Conservation (phyloP, 129 eudicot species). For the sunflower (Helianthus annuus) region DNA sequence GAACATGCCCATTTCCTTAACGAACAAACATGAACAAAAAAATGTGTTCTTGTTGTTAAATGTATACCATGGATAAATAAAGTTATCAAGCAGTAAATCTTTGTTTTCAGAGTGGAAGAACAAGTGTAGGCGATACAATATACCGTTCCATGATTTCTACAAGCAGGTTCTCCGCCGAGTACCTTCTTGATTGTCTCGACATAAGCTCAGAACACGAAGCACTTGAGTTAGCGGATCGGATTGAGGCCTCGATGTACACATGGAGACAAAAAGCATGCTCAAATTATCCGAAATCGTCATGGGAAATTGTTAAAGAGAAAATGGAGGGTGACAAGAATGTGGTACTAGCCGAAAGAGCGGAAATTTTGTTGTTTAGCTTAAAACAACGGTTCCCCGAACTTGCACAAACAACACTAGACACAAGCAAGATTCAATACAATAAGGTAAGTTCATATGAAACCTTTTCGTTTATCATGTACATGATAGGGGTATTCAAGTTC, state of each 20-base stretch:
- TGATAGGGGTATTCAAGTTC: no score
- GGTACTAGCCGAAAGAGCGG: constrained; percentile 78
- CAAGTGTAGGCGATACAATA: constrained; percentile 73
- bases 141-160: constrained; percentile 64
- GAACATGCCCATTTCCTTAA: no score
- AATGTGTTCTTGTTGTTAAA: no score
- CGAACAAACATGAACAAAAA: no score
- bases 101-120: constrained; percentile 74
- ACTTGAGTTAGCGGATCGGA: constrained; percentile 80
- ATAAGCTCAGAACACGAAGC: constrained; percentile 89
- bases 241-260: constrained; percentile 79
- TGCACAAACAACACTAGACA: constrained; percentile 89
- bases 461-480: background rate
- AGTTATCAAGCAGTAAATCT: background rate
- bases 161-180: constrained; percentile 59
- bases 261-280: constrained; percentile 80
- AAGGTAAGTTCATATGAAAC: constrained; percentile 44
- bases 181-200: constrained; percentile 61
- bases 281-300: constrained; percentile 64
- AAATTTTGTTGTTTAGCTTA: constrained; percentile 59
- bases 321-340: constrained; percentile 68
- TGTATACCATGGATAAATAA: background rate
- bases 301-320: constrained; percentile 70
- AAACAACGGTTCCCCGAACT: constrained; percentile 86
- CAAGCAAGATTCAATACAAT: constrained; percentile 85